phyloP scores from a whole-genome alignment of 495 filamentous ascomycete genomes.

The Darksidea phi region DNA sequence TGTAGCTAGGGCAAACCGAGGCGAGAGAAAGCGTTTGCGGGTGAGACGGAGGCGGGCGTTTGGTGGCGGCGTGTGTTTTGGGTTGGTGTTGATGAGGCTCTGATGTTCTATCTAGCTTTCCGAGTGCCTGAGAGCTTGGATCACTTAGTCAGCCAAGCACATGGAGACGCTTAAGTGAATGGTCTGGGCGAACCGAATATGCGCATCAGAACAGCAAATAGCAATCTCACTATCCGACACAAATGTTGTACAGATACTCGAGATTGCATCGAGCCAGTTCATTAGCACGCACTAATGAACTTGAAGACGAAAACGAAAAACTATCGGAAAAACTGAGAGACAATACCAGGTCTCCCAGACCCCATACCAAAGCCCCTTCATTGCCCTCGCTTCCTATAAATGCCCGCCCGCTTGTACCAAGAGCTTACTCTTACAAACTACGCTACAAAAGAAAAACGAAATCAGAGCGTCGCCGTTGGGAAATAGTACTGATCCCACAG shows the following conservation, averaged over 20 bases:
- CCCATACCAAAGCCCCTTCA: too few relatives aligned
- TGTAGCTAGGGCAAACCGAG: slow-evolving; percentile 19
- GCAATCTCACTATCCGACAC: too few relatives aligned
- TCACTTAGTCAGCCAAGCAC: slow-evolving; percentile 1
- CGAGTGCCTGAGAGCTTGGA: slow-evolving; percentile 6
- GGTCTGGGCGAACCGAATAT: background rate
- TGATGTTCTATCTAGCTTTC: slow-evolving; percentile 1
- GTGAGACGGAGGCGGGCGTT: slow-evolving; percentile 2
- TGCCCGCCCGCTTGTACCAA: too few relatives aligned
- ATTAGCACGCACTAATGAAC: too few relatives aligned
- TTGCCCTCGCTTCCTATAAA: too few relatives aligned
- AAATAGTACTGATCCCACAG: slow-evolving; percentile 99
- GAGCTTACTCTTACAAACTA: slow-evolving; percentile 23
- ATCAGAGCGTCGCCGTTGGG: slow-evolving; percentile 64
- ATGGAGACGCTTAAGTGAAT: background rate
- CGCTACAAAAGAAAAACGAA: slow-evolving; percentile 15
- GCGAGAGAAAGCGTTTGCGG: slow-evolving; percentile 6
- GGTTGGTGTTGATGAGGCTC: slow-evolving; percentile 29
- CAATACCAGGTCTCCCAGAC: too few relatives aligned
- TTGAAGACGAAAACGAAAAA: too few relatives aligned
- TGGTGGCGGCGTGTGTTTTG: slow-evolving; percentile 11
- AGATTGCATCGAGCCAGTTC: too few relatives aligned
- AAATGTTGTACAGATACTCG: too few relatives aligned
- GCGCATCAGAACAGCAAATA: too few relatives aligned
- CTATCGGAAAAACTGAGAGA: too few relatives aligned